Conservation (phyloP, 192 early-diverging fungal species). For the Gaertneriomyces sp. region DNA sequence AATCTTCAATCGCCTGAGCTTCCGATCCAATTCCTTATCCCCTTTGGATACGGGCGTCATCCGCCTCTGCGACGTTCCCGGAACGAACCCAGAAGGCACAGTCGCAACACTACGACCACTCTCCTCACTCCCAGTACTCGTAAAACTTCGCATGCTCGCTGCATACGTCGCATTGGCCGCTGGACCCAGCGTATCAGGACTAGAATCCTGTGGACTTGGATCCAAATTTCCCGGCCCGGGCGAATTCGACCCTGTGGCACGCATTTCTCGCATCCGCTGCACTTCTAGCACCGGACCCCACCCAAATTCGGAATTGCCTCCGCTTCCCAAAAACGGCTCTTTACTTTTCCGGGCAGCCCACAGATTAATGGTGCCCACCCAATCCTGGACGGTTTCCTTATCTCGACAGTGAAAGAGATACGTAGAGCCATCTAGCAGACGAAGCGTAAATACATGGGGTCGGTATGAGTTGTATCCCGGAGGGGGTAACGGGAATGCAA, state of each 20-base stretch:
- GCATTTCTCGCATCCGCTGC: conserved; percentile 7
- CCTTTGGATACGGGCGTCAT: neutral
- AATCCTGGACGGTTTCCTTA: conserved; percentile 69
- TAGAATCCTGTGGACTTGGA: neutral
- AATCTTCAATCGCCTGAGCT: conserved; percentile 29
- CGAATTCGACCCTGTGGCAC: conserved; percentile 8
- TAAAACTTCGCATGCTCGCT: conserved; percentile 15
- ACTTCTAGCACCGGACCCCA: conserved; percentile 60
- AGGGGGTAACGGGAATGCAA: conserved; percentile 77
- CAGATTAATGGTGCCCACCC: conserved; percentile 87
- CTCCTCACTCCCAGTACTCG: conserved; percentile 12
- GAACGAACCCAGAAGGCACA: neutral
- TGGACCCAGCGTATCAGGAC: conserved; percentile 1
- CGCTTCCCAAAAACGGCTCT: conserved; percentile 83
- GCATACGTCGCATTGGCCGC: conserved; percentile 13
- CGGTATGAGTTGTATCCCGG: conserved; percentile 78
- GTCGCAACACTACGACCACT: conserved; percentile 19
- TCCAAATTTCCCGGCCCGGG: neutral
- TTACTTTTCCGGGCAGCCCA: conserved; percentile 91
- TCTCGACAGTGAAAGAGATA: conserved; percentile 85
- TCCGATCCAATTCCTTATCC: conserved; percentile 14
- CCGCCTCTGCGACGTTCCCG: neutral
- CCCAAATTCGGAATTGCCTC: conserved; percentile 90
- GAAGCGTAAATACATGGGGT: conserved; percentile 81
- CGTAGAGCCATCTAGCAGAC: conserved; percentile 73